A percentile compares a stretch with the other conserved stretches of the same genome.
phyloP scores from a whole-genome alignment of 345 rosid genomes.

The Psidium friedrichsthalianum region DNA sequence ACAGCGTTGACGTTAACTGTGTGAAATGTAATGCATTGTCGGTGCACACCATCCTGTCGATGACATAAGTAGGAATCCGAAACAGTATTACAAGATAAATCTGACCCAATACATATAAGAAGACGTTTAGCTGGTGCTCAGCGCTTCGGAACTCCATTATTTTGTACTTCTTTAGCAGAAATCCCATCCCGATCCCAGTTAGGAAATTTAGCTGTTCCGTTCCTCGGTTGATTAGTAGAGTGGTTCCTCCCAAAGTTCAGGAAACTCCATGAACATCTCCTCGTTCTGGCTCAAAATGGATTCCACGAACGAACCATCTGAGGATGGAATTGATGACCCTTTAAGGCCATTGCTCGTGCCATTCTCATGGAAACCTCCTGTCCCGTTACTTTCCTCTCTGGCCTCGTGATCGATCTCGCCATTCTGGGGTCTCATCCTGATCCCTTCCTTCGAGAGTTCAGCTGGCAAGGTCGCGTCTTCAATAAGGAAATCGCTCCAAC shows the following conservation, averaged over 20 bases:
- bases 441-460: slow-evolving; percentile 9
- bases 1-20: background rate
- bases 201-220: background rate
- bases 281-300: slow-evolving; percentile 50
- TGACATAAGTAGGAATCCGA: background rate
- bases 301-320: slow-evolving; percentile 46
- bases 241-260: slow-evolving; percentile 53
- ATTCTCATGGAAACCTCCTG: slow-evolving; percentile 5
- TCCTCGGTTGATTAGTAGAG: slow-evolving; percentile 9
- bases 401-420: background rate
- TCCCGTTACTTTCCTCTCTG: background rate
- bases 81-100: background rate
- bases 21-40: background rate
- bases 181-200: background rate
- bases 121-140: background rate
- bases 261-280: slow-evolving; percentile 57
- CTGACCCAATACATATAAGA: background rate
- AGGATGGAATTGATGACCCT: slow-evolving; percentile 9
- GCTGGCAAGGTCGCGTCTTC: slow-evolving; percentile 31
- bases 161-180: background rate
- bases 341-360: slow-evolving; percentile 2
- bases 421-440: background rate
- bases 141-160: background rate
- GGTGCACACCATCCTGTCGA: background rate
- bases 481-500: slow-evolving; percentile 82